Conservation (phyloP, 2,329 filamentous ascomycete genomes). For the Biscogniauxia marginata region DNA sequence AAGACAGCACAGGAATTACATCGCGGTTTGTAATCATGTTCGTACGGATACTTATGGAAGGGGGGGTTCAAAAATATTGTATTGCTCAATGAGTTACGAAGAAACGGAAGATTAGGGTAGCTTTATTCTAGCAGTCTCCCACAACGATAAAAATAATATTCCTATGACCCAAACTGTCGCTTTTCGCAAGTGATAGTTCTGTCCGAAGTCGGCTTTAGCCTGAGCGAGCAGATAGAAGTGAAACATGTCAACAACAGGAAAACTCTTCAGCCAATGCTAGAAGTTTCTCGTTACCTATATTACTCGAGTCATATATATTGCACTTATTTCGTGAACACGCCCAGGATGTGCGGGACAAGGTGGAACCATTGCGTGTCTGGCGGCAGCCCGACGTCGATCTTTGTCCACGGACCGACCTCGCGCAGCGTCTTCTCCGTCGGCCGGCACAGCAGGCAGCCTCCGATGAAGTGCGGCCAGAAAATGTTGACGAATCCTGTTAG, state of each 20-base stretch:
- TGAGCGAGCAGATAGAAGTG: too few relatives aligned
- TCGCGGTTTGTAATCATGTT: slow-evolving; percentile 40
- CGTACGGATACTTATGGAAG: background rate
- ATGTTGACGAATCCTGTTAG: slow-evolving; percentile 47
- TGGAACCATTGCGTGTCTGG: slow-evolving; percentile 41
- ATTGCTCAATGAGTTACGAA: background rate
- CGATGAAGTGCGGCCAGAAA: slow-evolving; percentile 51
- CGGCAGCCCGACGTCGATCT: slow-evolving; percentile 46
- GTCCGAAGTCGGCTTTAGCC: too few relatives aligned
- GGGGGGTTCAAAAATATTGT: slow-evolving; percentile 3
- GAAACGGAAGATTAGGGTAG: too few relatives aligned
- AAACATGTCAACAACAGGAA: too few relatives aligned
- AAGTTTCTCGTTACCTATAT: too few relatives aligned
- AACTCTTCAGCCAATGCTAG: too few relatives aligned
- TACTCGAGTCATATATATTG: too few relatives aligned
- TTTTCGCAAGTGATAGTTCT: too few relatives aligned
- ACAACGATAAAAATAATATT: too few relatives aligned
- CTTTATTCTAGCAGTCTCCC: too few relatives aligned
- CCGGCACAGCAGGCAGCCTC: slow-evolving; percentile 51
- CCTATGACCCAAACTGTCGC: too few relatives aligned
- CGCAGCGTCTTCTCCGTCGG: slow-evolving; percentile 47
- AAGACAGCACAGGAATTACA: slow-evolving; percentile 48
- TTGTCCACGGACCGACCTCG: slow-evolving; percentile 50
- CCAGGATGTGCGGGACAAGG: slow-evolving; percentile 49
- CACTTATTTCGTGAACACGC: slow-evolving; percentile 52